Conservation (phyloP, 2,329 filamentous ascomycete genomes). For the Diaporthe vaccinii region DNA sequence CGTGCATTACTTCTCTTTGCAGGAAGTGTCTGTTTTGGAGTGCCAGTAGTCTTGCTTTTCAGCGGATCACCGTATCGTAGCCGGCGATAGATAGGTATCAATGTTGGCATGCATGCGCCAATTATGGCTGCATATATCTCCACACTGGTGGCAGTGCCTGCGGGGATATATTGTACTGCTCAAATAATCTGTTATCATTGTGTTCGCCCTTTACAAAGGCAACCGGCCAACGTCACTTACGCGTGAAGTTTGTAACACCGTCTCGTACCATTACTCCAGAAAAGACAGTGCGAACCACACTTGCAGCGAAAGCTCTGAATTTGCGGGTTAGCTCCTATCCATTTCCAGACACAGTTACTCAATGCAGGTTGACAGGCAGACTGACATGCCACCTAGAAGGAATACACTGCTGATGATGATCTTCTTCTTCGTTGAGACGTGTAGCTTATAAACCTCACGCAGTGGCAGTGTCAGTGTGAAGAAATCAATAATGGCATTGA, state of each 20-base stretch:
- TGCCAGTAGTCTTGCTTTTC: not conserved
- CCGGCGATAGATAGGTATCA: conserved; percentile 43
- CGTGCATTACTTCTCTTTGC: not conserved
- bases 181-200: not conserved
- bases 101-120: conserved; percentile 41
- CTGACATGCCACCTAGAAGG: conserved; percentile 6
- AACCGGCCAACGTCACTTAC: not conserved
- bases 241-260: not conserved
- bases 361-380: not conserved
- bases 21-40: not conserved
- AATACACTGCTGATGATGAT: conserved; percentile 1
- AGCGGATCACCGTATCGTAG: conserved; percentile 38
- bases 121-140: conserved; percentile 44
- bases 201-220: not conserved
- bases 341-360: not conserved
- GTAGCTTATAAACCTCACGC: not conserved
- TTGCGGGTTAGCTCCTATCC: not conserved
- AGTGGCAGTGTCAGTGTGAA: conserved; percentile 1
- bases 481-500: not conserved
- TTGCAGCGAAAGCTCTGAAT: not conserved
- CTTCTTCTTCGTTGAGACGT: not conserved
- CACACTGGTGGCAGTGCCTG: conserved; percentile 26
- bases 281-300: not conserved
- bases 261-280: not conserved
- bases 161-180: not conserved